phyloP scores from a whole-genome alignment of 1,139 yeast genomes.

The Neolecta irregularis region DNA sequence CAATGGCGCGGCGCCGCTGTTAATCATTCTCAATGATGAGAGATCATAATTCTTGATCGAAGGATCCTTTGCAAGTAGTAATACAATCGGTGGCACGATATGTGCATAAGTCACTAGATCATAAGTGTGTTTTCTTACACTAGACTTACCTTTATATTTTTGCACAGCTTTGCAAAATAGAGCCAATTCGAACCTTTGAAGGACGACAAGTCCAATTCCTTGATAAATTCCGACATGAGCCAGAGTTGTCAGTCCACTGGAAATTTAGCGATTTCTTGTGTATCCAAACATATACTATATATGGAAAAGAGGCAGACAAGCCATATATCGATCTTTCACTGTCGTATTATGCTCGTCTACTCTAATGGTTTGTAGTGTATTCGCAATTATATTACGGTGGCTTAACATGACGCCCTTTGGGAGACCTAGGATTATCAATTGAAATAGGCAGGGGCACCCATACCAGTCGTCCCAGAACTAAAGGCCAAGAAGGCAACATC shows the following conservation, averaged over 20 bases:
- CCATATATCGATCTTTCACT: conserved; percentile 6
- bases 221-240: conserved; percentile 8
- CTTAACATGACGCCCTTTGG: conserved; percentile 51
- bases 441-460: background rate
- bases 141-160: conserved; percentile 5
- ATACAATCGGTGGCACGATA: conserved; percentile 29
- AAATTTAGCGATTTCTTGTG: conserved; percentile 9
- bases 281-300: conserved; percentile 2
- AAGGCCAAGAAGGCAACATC: conserved; percentile 31
- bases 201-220: conserved; percentile 11
- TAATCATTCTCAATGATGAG: conserved; percentile 16
- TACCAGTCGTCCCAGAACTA: conserved; percentile 65
- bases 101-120: conserved; percentile 17
- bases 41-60: conserved; percentile 22
- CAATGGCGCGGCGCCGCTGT: conserved; percentile 29
- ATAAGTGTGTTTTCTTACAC: background rate
- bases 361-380: conserved; percentile 15
- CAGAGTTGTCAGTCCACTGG: conserved; percentile 13
- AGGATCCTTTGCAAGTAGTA: conserved; percentile 27
- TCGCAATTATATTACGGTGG: conserved; percentile 25
- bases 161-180: conserved; percentile 9
- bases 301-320: conserved; percentile 4
- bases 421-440: conserved; percentile 14
- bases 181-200: conserved; percentile 12
- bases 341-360: conserved; percentile 10